Conservation (phyloP, 2,329 filamentous ascomycete genomes). For the Arthroderma sp. region DNA sequence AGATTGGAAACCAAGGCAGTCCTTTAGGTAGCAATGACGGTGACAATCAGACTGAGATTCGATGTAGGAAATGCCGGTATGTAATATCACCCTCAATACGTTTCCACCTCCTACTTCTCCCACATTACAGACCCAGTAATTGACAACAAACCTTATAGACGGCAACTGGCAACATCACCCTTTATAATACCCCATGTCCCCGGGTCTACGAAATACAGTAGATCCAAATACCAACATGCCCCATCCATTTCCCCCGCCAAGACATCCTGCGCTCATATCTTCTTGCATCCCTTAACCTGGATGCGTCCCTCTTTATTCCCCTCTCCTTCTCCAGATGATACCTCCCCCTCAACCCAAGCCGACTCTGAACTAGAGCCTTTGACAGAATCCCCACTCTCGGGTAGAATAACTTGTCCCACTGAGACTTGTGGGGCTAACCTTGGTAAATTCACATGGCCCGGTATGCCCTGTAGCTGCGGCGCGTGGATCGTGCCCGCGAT, state of each 20-base stretch:
- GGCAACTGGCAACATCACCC: slow-evolving; percentile 47
- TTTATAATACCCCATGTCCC: slow-evolving; percentile 55
- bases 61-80: slow-evolving; percentile 82
- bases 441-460: slow-evolving; percentile 92
- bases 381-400: slow-evolving; percentile 62
- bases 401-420: slow-evolving; percentile 72
- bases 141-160: slow-evolving; percentile 14
- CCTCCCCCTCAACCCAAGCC: slow-evolving; percentile 1
- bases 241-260: slow-evolving; percentile 14
- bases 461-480: slow-evolving; percentile 80
- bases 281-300: slow-evolving; percentile 86
- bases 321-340: slow-evolving; percentile 12
- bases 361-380: slow-evolving; percentile 11
- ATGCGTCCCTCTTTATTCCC: slow-evolving; percentile 67
- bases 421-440: slow-evolving; percentile 65
- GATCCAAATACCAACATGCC: neutral
- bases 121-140: neutral
- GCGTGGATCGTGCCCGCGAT: slow-evolving; percentile 87
- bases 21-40: slow-evolving; percentile 9
- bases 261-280: slow-evolving; percentile 63
- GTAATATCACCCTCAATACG: slow-evolving; percentile 20
- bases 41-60: slow-evolving; percentile 43
- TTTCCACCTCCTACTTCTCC: slow-evolving; percentile 6
- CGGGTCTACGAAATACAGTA: neutral
- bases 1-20: slow-evolving; percentile 15